These are phyloP conservation scores for Lentinula guzmanii DNA, from an alignment of 768 basidiomycete genomes.

Conservation along the genomic window DNA sequence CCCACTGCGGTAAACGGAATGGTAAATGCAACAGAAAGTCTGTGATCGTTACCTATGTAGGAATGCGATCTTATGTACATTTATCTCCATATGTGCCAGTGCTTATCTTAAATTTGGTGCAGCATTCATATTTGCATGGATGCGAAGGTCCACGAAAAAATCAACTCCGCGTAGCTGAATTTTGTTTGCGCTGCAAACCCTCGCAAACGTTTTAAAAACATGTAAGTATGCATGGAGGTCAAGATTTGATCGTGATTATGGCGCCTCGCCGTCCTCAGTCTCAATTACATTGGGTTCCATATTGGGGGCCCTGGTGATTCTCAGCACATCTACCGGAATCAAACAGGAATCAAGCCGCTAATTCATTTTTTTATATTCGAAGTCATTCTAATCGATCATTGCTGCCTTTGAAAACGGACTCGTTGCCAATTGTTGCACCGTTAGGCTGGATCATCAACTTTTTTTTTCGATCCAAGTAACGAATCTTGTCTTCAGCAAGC, in stretches of 20 bases:
- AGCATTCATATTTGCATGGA: no score
- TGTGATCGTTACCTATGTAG: not conserved
- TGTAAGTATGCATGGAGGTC: not conserved
- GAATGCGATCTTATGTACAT: not conserved
- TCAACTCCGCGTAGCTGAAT: not conserved
- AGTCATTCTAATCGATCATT: conserved; percentile 3
- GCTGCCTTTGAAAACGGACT: not conserved
- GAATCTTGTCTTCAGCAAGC: not conserved
- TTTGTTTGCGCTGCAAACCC: not conserved
- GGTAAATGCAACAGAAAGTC: not conserved
- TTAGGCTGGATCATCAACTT: not conserved
- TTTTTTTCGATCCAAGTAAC: not conserved
- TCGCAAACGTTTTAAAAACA: not conserved
- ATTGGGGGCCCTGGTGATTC: not conserved
- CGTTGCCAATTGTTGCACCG: not conserved
- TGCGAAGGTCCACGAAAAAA: not conserved
- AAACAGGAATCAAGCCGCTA: not conserved
- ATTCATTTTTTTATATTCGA: not conserved
- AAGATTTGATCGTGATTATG: not conserved
- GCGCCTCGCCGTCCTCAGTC: not conserved
- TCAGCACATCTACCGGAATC: not conserved
- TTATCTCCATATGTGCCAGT: not conserved
- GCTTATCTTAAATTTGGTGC: not conserved
- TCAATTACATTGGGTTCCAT: not conserved
- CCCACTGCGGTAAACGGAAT: not conserved